phyloP scores from a whole-genome alignment of 345 rosid species.

The Theobroma cacao region DNA sequence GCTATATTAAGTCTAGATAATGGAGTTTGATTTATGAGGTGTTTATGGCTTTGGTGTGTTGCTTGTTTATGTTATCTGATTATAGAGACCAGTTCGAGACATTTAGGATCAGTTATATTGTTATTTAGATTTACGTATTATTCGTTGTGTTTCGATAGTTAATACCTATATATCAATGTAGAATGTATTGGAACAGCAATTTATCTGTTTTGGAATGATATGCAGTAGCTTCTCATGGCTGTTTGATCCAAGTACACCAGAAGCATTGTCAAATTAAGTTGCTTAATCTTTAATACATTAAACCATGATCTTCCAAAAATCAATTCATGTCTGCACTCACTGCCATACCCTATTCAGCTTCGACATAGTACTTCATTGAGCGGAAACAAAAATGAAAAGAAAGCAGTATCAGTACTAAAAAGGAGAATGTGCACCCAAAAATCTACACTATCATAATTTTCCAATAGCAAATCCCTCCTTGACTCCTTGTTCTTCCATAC shows the following conservation, averaged over 20 bases:
- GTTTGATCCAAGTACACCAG: not conserved
- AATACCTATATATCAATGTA: not conserved
- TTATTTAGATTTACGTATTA: not conserved
- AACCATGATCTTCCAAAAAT: not conserved
- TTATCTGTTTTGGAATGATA: too few species aligned
- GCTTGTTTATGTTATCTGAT: not conserved
- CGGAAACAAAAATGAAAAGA: too few species aligned
- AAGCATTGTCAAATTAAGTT: not conserved
- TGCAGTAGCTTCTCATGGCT: too few species aligned
- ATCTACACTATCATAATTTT: not conserved
- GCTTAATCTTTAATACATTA: too few species aligned
- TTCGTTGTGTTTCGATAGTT: not conserved
- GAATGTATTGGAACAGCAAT: not conserved
- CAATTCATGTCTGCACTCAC: not conserved
- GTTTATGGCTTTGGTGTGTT: not conserved
- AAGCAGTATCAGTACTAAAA: too few species aligned
- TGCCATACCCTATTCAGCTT: not conserved
- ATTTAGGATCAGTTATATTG: not conserved
- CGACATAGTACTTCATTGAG: not conserved
- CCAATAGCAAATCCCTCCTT: too few species aligned
- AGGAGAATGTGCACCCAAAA: not conserved
- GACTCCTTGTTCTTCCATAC: not conserved
- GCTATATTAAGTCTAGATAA: slow-evolving; percentile 18
- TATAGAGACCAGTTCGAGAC: not conserved
- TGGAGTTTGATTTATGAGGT: not conserved